Percentiles rank a stretch among this genome's conserved stretches.
Conservation (phyloP, 1,139 yeast species). For the Candida sojae region DNA sequence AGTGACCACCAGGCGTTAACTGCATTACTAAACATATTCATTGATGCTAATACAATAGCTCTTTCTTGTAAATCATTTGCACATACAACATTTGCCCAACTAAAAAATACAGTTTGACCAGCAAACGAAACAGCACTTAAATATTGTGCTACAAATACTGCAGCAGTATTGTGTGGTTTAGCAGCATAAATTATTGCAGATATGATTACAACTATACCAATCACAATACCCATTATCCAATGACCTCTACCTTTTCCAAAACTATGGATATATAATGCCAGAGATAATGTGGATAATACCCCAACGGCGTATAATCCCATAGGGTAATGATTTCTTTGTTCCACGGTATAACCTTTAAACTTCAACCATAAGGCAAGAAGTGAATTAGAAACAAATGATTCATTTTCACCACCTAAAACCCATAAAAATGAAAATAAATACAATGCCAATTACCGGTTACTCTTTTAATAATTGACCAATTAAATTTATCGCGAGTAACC, state of each 20-base stretch:
- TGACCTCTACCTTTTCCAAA: slow-evolving; percentile 51
- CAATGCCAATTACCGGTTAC: slow-evolving; percentile 60
- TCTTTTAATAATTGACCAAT: slow-evolving; percentile 46
- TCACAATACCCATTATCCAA: slow-evolving; percentile 40
- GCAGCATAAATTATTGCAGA: slow-evolving; percentile 38
- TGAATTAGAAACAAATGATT: slow-evolving; percentile 53
- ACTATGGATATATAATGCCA: slow-evolving; percentile 50
- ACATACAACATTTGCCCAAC: slow-evolving; percentile 63
- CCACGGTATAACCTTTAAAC: slow-evolving; percentile 43
- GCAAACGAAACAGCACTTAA: slow-evolving; percentile 55
- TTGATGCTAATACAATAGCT: slow-evolving; percentile 58
- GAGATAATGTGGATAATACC: slow-evolving; percentile 43
- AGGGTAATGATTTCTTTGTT: slow-evolving; percentile 54
- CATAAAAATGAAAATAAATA: slow-evolving; percentile 55
- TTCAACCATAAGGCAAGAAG: slow-evolving; percentile 55
- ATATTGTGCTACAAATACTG: slow-evolving; percentile 56
- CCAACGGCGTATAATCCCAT: slow-evolving; percentile 61
- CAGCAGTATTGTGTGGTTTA: slow-evolving; percentile 3
- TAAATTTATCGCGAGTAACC: slow-evolving; percentile 27
- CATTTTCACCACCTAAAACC: slow-evolving; percentile 63
- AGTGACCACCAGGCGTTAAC: slow-evolving; percentile 67
- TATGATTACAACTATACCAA: slow-evolving; percentile 39
- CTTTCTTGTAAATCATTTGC: slow-evolving; percentile 56
- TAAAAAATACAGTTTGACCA: slow-evolving; percentile 59
- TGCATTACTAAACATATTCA: slow-evolving; percentile 65